These are phyloP conservation scores for Olyra latifolia DNA, from an alignment of 176 grass and related monocot species.

Conservation along the genomic window DNA sequence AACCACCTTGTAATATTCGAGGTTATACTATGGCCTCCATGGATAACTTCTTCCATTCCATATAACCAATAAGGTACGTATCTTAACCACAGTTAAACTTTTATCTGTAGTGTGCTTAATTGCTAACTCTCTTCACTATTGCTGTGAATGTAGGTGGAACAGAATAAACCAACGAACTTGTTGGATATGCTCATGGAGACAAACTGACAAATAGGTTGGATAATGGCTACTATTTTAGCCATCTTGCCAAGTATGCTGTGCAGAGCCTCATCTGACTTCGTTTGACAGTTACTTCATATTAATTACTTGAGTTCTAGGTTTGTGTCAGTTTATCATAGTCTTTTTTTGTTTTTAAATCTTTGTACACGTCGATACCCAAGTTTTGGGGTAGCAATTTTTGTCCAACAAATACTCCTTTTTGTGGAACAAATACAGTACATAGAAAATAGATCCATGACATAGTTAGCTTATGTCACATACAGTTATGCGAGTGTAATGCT, in stretches of 20 bases:
- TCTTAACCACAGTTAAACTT: not conserved
- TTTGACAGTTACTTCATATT: constrained; percentile 4
- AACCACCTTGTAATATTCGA: not conserved
- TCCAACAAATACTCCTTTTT: constrained; percentile 23
- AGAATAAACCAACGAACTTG: not conserved
- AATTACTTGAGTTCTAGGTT: not conserved
- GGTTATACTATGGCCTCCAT: not conserved
- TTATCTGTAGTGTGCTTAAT: not conserved
- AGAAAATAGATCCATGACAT: constrained; percentile 21
- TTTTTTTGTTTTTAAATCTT: constrained; percentile 5
- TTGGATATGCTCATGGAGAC: constrained; percentile 15
- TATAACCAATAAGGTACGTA: constrained; percentile 29
- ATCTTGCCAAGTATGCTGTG: constrained; percentile 6
- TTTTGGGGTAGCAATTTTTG: constrained; percentile 33
- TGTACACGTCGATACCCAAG: constrained; percentile 20
- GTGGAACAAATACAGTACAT: constrained; percentile 13
- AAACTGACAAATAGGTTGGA: not conserved
- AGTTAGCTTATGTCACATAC: constrained; percentile 1
- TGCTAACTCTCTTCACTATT: not conserved
- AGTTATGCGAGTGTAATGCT: constrained; percentile 20
- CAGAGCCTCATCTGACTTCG: not conserved
- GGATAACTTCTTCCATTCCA: not conserved
- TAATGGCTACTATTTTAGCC: not conserved
- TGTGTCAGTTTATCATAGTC: not conserved
- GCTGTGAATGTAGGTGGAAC: constrained; percentile 19